Evolutionary conservation across 805 yeast species (phyloP), one percentile per base, ranked within the genome.

Genomic region (Ogataea thermomethanolica): DNA sequence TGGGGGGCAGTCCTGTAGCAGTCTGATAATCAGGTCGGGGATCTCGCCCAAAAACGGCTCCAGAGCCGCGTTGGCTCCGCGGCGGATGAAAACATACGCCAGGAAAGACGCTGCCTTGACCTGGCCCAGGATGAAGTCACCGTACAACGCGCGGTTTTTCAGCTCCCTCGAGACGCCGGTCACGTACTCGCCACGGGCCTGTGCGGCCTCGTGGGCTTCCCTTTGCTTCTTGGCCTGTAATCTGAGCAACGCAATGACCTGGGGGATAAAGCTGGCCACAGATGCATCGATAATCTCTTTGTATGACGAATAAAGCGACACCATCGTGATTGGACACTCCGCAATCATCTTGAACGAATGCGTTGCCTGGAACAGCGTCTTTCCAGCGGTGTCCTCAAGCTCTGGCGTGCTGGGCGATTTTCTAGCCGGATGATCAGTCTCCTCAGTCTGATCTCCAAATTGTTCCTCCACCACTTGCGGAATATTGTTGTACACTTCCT

Each of bases 311-410:
- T 87, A 88, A 37, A 95, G 69, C 7, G 96, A 79, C 3, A 93
- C 99, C 81, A 93, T 84, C 4, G 96, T 89, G 28, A 93, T 91
- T 8, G 99, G 99, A 58, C 98, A 90, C 61, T 93, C 99, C 0
- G 96, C 86, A 44, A 93, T 73, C 10, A 91, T 87, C 58, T 89
- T 90, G 71, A 93, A 91, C 1, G 97, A 89, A 49, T 61, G 71
- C 74, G 86, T 75, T 4, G 96, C 83, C 46, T 74, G 76, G 31
- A 74, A 73, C 39, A 89, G 68, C 2, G 73, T 66, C 43, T 79
- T 79, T 7, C 75, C 57, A 14, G 66, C 46, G 2, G 69, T 46
- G 7, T 70, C 73, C 24, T 66, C 69, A 12, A 69, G 70, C 20
- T 62, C 59, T 25, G 73, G 61, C 15, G 51, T 41, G 8, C 41